Evolutionary conservation across 179 eudicot species (phyloP), one percentile per base, ranked within the genome.

Genomic region (Beta lomatogona): DNA sequence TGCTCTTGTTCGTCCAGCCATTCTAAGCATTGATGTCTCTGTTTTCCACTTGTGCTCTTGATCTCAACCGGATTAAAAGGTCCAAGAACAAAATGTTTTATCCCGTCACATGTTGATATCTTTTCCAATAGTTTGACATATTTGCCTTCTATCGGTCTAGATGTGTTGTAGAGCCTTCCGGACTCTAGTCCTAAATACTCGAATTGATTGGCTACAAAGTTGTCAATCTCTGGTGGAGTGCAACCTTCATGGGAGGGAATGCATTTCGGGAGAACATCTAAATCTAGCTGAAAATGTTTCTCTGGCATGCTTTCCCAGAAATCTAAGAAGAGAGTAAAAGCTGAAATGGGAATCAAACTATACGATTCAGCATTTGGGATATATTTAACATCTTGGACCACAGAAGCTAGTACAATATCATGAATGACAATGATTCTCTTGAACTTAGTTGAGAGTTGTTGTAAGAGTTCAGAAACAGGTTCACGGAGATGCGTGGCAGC

Each of bases 1-100:
- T 70, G 73, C 21, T 66, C 83, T 60, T 92, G 95, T 69, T 76
- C 79, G 79, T 90, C 91, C 4, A 92, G 88, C 95, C 95, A 92
- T 11, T 87, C 77, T 12, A 90, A 74, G 75, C 88, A 88, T 71
- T 65, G 44, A 79, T 91, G 84, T 21, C 82, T 75, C 16, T 73
- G 73, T 44, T 28, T 22, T 45, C 10, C 53, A 11, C 15, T 58
- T 22, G 52, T 13, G 19, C 21, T 41, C 53, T 58, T 12, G 11
- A 55, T 7, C 65, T 21, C 57, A 4, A 64, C 70, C 10, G 83
- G 85, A 22, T 73, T 25, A 54, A 81, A 75, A n/a, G 91, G 92
- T 18, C 88, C 92, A 59, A 90, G 57, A 19, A 83, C 89, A 75
- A 85, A 88, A 9, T 73, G 59, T 76, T 85, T 90, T 61, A 73